phyloP scores from a whole-genome alignment of 2,329 filamentous ascomycete genomes.

The Zasmidium cellare region DNA sequence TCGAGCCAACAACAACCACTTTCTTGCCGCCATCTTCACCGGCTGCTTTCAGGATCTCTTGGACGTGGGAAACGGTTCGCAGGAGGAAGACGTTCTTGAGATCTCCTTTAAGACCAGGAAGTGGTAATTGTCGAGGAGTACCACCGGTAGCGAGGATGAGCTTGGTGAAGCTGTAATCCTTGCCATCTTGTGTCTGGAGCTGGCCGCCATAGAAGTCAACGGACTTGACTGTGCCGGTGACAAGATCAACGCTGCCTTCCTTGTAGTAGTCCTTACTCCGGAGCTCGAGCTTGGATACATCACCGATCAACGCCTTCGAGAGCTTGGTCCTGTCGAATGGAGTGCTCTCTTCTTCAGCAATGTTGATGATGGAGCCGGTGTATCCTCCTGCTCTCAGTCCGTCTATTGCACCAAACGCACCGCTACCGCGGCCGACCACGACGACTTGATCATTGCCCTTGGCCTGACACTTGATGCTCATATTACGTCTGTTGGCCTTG shows the following conservation, averaged over 20 bases:
- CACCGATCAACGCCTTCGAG: slow-evolving; percentile 86
- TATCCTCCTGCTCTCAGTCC: slow-evolving; percentile 80
- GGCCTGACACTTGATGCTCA: slow-evolving; percentile 70
- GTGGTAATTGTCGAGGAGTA: slow-evolving; percentile 69
- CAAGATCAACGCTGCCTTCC: slow-evolving; percentile 56
- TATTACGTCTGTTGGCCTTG: slow-evolving; percentile 71
- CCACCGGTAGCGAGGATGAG: slow-evolving; percentile 89
- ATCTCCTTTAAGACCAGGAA: slow-evolving; percentile 78
- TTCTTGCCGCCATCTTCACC: slow-evolving; percentile 82
- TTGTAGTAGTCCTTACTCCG: slow-evolving; percentile 77
- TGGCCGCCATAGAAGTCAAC: slow-evolving; percentile 75
- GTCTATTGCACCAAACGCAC: slow-evolving; percentile 78
- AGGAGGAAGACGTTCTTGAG: slow-evolving; percentile 86
- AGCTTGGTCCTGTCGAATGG: slow-evolving; percentile 94
- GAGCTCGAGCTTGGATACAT: slow-evolving; percentile 75
- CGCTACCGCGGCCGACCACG: slow-evolving; percentile 84
- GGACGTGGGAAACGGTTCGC: slow-evolving; percentile 72
- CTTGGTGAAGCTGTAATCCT: slow-evolving; percentile 77
- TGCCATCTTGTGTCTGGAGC: slow-evolving; percentile 73
- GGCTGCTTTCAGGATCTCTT: slow-evolving; percentile 75
- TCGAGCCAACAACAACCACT: slow-evolving; percentile 86
- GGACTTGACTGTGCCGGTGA: slow-evolving; percentile 60
- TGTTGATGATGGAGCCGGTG: slow-evolving; percentile 75
- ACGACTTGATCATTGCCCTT: slow-evolving; percentile 66
- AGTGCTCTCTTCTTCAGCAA: slow-evolving; percentile 73